Evolutionary conservation across 225 moss, liverwort and hornwort genomes (phyloP), one percentile per base, ranked within the genome.

Genomic region (Pseudoscleropodium purum): DNA sequence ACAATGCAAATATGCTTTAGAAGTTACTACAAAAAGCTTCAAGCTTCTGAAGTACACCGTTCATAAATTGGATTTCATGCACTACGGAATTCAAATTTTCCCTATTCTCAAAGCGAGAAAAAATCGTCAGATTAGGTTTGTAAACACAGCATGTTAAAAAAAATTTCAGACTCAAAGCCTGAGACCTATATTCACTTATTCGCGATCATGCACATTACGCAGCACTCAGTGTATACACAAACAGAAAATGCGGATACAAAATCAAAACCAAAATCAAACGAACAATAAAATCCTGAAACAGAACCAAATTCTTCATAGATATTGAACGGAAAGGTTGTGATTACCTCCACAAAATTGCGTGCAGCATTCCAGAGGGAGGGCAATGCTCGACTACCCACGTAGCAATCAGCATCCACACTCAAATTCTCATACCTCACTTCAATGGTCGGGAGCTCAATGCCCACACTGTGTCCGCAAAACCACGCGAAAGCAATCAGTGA

Each of bases 381-480:
- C 80, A 94, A 83, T 20, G 93, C 94, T 64, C 94, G 91, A 10
- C 87, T 90, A 61, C 94, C 94, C 51, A 93, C 93, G 43, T 93
- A 94, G 79, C 94, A 94, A 70, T 93, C 93, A 16, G 92, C 94
- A 36, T 94, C 92, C 60, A 93, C 93, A 72, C 81, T 92, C 74
- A 94, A 73, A 81, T 92, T 91, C 93, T 94, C 92, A 73, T 90
- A 94, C 56, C 94, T 69, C 84, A 94, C 93, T 73, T 93, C 94
- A 36, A 94, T 93, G 34, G 94, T 94, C 8, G 94, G 94, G 43
- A 94, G 94, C 90, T 94, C 94, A 82, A 94, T 94, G 85, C 93
- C 93, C 91, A 94, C 94, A 15, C 94, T 94, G 90, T 87, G 91
- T 34, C 90, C 93, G 68, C 94, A n/a, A 90, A 94, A 91, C 94